Evolutionary conservation across 495 filamentous ascomycete genomes (phyloP), one percentile per base, ranked within the genome.

Genomic region (Rostrohypoxylon terebratum): DNA sequence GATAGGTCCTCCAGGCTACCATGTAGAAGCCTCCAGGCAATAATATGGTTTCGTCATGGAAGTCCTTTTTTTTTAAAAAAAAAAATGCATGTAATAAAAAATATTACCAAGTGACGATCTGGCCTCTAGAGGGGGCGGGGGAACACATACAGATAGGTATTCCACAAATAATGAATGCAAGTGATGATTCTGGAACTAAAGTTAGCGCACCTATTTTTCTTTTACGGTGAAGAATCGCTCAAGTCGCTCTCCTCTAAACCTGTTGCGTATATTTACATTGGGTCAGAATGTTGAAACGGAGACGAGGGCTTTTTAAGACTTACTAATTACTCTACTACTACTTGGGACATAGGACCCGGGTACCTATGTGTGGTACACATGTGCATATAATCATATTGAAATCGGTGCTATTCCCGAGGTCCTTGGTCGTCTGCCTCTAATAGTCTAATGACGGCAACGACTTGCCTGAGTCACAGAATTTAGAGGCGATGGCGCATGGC

Each of bases 21-120:
- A 28, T 28, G 6, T 5, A 28, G 28, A 69, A 65, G 71, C 66
- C 1, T 64, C 55, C 34, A 69, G 71, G 71, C 66, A 73, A 47
- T 73, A 54, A 59, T 7, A 54, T 63, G 16, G 55, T 38, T 62
- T 69, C 71, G 71, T 73, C 71, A 73, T 73, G 53, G n/a, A 31
- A 58, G 42, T 8, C 11, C 34, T 18, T 14, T 21, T 25, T 58
- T 38, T n/a, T n/a, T n/a, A n/a, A n/a, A n/a, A n/a, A n/a, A n/a
- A 14, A 58, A 21, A 10, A 10, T 38, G 34, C 34, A 38, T 10
- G 9, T 42, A n/a, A n/a, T 38, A 10, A 10, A 38, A 38, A 10
- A 10, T 38, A 38, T 11, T 38, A 38, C 21, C 16, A 14, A 53
- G 45, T 64, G 60, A 54, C 34, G 31, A 73, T 65, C 61, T 65